Evolutionary conservation across 495 filamentous ascomycete species (phyloP).

Genomic region (Cercophora newfieldiana): DNA sequence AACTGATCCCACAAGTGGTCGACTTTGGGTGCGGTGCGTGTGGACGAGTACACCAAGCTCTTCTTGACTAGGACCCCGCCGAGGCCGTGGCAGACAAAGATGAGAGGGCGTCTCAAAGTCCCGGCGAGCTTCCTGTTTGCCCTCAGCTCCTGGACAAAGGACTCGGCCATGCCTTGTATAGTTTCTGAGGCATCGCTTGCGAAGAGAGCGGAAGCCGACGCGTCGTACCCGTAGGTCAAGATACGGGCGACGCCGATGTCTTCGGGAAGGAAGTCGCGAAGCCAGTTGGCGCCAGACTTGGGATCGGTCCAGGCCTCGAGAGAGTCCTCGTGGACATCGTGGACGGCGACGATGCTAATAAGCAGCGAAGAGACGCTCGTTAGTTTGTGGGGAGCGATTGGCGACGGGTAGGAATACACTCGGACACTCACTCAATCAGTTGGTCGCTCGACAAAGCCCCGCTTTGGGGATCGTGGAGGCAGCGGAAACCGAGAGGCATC

Average conservation of each 20-base stretch:
- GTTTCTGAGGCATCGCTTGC: slow-evolving; percentile 12
- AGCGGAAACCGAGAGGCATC: slow-evolving; percentile 1
- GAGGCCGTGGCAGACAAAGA: slow-evolving; percentile 13
- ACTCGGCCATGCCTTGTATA: slow-evolving; percentile 13
- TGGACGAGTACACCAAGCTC: slow-evolving; percentile 13
- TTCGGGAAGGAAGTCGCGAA: slow-evolving; percentile 15
- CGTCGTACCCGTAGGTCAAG: slow-evolving; percentile 14
- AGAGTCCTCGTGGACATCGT: slow-evolving; percentile 11
- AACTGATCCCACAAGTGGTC: slow-evolving; percentile 13
- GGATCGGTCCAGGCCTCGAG: slow-evolving; percentile 8
- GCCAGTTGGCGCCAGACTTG: slow-evolving; percentile 4
- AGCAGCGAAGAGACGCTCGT: no score
- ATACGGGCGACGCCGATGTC: slow-evolving; percentile 5
- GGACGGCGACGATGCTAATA: slow-evolving; percentile 17
- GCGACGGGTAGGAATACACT: no score
- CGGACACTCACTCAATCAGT: neutral
- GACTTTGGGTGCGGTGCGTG: slow-evolving; percentile 14
- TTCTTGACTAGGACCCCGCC: slow-evolving; percentile 17
- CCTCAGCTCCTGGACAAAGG: slow-evolving; percentile 11
- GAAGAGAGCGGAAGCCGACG: slow-evolving; percentile 8
- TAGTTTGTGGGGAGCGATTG: no score
- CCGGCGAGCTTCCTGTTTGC: slow-evolving; percentile 8
- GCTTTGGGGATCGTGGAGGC: neutral
- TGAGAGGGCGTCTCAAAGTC: slow-evolving; percentile 4
- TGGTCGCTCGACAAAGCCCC: neutral